Evolutionary conservation across 192 early-diverging fungal species (phyloP).

Genomic region (Linnemannia schmuckeri): DNA sequence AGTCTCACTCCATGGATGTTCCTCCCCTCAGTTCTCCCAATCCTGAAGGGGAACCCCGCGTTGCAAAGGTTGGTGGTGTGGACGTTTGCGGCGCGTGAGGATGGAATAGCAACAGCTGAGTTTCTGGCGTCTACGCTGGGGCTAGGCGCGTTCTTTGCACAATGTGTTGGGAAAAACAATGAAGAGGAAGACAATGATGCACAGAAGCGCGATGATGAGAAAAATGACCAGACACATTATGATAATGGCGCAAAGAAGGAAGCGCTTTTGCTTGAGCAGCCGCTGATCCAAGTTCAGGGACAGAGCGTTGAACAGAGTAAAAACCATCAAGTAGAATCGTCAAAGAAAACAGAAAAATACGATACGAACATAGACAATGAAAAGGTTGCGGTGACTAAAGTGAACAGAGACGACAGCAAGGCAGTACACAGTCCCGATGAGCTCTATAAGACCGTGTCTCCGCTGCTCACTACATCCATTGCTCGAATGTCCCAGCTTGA

Average conservation of each 20-base stretch:
- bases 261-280: neutral
- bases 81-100: neutral
- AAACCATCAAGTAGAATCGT: neutral
- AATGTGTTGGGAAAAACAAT: neutral
- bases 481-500: neutral
- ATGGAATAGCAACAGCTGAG: neutral
- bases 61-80: neutral
- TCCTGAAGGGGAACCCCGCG: neutral
- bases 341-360: neutral
- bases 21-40: neutral
- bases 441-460: neutral
- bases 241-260: neutral
- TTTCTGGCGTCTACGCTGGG: neutral
- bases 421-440: no score
- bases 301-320: neutral
- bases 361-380: neutral
- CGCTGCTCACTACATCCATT: neutral
- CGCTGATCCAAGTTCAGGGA: neutral
- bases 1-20: neutral
- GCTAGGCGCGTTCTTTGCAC: neutral
- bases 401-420: neutral
- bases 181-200: neutral
- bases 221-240: neutral
- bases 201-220: neutral
- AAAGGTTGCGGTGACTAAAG: neutral